Evolutionary conservation across 2,329 filamentous ascomycete genomes (phyloP).

Genomic region (Aspergillus sp.): DNA sequence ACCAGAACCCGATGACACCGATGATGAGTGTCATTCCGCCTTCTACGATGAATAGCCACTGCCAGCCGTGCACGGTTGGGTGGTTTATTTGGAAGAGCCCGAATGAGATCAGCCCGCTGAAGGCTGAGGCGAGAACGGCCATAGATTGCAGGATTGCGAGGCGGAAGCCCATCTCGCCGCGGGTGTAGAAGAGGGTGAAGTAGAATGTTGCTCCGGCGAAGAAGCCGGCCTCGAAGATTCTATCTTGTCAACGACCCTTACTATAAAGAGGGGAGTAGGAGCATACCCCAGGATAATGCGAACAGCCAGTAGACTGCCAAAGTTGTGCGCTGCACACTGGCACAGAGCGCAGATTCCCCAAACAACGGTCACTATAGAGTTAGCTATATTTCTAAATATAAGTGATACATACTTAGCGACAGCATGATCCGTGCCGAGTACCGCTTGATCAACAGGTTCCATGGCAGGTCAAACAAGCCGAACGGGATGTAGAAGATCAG

Average conservation of each 20-base stretch:
- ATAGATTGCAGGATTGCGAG: conserved; percentile 48
- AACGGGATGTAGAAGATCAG: conserved; percentile 55
- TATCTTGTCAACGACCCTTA: not conserved
- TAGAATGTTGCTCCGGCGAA: conserved; percentile 58
- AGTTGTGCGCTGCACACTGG: conserved; percentile 52
- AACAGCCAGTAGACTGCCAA: conserved; percentile 50
- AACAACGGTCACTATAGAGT: conserved; percentile 33
- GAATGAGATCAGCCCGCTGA: conserved; percentile 42
- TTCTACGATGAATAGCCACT: conserved; percentile 48
- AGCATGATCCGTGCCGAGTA: conserved; percentile 48
- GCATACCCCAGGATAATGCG: conserved; percentile 42
- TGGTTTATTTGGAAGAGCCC: conserved; percentile 52
- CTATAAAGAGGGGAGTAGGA: not conserved
- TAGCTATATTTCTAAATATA: conserved; percentile 32
- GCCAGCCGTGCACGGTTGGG: conserved; percentile 47
- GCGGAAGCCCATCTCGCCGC: conserved; percentile 44
- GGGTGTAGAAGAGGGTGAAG: conserved; percentile 49
- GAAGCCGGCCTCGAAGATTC: conserved; percentile 53
- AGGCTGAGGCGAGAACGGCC: conserved; percentile 42
- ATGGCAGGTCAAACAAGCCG: conserved; percentile 50
- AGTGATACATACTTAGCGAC: conserved; percentile 22
- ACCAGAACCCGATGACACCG: conserved; percentile 31
- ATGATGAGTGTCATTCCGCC: conserved; percentile 37
- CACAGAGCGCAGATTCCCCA: conserved; percentile 40
- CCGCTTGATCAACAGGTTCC: conserved; percentile 38